Evolutionary conservation across 1,284 basidiomycete genomes (phyloP).

Genomic region (Sphaerobolus stellatus): DNA sequence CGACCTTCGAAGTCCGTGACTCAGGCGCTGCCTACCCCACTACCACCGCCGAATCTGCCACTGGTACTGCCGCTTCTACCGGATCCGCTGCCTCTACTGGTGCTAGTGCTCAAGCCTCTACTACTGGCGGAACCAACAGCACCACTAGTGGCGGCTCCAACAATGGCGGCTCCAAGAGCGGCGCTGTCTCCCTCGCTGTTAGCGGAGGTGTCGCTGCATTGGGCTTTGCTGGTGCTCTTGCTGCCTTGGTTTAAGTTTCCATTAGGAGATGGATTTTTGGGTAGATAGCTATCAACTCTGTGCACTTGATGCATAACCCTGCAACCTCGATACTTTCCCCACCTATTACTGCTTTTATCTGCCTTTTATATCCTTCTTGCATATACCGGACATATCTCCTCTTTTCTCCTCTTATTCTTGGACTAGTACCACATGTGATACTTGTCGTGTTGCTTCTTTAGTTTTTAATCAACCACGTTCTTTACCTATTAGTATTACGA

Average conservation of each 20-base stretch:
- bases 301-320: too few relatives aligned
- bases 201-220: not conserved
- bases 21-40: conserved; percentile 61
- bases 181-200: not conserved
- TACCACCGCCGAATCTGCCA: conserved; percentile 24
- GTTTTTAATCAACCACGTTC: too few relatives aligned
- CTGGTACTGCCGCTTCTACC: conserved; percentile 32
- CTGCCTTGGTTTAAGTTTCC: not conserved
- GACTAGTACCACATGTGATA: too few relatives aligned
- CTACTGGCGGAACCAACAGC: not conserved
- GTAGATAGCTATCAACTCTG: not conserved
- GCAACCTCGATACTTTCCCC: too few relatives aligned
- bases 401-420: too few relatives aligned
- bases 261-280: not conserved
- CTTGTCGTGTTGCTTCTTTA: too few relatives aligned
- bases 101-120: conserved; percentile 14
- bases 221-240: not conserved
- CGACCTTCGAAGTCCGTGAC: conserved; percentile 67
- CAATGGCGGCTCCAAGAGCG: not conserved
- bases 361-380: too few relatives aligned
- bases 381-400: too few relatives aligned
- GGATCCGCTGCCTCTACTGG: conserved; percentile 18
- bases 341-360: too few relatives aligned
- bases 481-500: too few relatives aligned
- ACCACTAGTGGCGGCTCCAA: not conserved